Evolutionary conservation across 352 stramenopile genomes (phyloP), one percentile per base, ranked within the genome.

Genomic region (Pythium periplocum): DNA sequence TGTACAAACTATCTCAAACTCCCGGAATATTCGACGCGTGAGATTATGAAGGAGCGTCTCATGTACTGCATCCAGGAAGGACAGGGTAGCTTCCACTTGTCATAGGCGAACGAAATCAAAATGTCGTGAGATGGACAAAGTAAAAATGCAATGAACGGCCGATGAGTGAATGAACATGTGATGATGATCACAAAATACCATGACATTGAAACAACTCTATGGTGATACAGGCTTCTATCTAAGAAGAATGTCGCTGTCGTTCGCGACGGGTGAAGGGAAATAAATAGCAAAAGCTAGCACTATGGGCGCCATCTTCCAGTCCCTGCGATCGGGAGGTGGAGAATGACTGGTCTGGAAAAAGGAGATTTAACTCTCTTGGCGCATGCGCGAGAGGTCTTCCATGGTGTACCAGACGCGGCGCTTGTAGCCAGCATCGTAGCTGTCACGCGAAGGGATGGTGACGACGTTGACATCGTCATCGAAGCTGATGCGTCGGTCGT

Each of bases 1-100:
- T 96, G 86, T 61, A 90, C 86, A 34, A 93, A 96, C 57, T 96
- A 96, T 69, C 68, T 96, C 35, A 96, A 96, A 68, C 68, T 96
- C 31, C 87, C 87, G n/a, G 84, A 90, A 43, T 97, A 97, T 62
- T 94, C 78, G 33, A 86, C 78, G 37, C 76, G 81, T 26, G 71
- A 84, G 6, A 56, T 83, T 30, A 83, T 97, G 71, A 71, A 76
- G 54, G 51, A 62, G 38, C 79, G 82, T 7, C 61, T 97, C 41
- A 55, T 85, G 32, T 92, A 93, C 49, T 92, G 83, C 57, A 95
- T 97, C 48, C 67, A 71, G 48, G 83, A 96, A 61, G 86, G 86
- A 8, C 86, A 95, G 55, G 73, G 74, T 62, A 89, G 75, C 61
- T 93, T 93, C 65, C 82, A 90, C 48, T 61, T 90, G n/a, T 93